These are phyloP conservation scores for Vanderwaltozyma verrucispora DNA, from an alignment of 805 yeast species.

Conservation along the genomic window DNA sequence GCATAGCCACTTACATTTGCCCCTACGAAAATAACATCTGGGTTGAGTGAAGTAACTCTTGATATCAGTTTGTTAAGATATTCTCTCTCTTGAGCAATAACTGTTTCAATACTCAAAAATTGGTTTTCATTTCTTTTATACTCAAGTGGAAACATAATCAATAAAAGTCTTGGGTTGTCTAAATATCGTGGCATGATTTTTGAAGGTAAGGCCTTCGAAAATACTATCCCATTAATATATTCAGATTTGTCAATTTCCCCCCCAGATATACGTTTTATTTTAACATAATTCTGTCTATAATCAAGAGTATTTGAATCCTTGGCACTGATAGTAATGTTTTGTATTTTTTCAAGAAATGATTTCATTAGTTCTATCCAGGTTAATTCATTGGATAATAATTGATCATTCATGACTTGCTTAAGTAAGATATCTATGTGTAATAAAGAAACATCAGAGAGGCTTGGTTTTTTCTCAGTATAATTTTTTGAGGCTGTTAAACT, in stretches of 20 bases:
- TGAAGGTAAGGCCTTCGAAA: conserved; percentile 73
- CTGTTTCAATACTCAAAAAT: conserved; percentile 72
- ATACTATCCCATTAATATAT: conserved; percentile 67
- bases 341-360: conserved; percentile 43
- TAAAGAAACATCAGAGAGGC: conserved; percentile 29
- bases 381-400: conserved; percentile 35
- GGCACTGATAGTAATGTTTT: conserved; percentile 48
- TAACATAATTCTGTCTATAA: conserved; percentile 70
- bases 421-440: conserved; percentile 42
- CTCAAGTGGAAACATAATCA: conserved; percentile 84
- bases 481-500: conserved; percentile 11
- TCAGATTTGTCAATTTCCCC: conserved; percentile 51
- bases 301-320: conserved; percentile 67
- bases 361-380: conserved; percentile 53
- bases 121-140: conserved; percentile 68
- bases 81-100: conserved; percentile 79
- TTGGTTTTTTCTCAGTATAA: conserved; percentile 16
- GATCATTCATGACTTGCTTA: conserved; percentile 52
- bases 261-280: conserved; percentile 76
- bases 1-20: conserved; percentile 80
- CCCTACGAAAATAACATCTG: conserved; percentile 70
- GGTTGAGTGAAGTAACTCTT: conserved; percentile 63
- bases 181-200: conserved; percentile 64
- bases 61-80: conserved; percentile 73
- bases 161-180: conserved; percentile 60